Conservation (phyloP, 2,329 filamentous ascomycete genomes). For the Colletotrichum sojae region DNA sequence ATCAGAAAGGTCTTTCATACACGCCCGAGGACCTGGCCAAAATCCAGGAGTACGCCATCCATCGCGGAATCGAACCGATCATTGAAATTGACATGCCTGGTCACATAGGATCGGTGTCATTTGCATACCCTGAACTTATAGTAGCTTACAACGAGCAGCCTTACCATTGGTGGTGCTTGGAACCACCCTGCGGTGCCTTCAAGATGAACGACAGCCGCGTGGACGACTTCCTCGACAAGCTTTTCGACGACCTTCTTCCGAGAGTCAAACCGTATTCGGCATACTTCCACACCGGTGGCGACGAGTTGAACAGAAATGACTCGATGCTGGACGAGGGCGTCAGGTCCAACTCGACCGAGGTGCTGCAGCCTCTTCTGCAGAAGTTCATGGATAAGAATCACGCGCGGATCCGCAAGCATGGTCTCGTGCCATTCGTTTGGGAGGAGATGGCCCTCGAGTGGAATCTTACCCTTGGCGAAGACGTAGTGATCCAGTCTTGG, state of each 20-base stretch:
- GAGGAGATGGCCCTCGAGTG: slow-evolving; percentile 87
- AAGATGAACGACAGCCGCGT: slow-evolving; percentile 82
- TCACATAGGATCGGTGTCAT: slow-evolving; percentile 78
- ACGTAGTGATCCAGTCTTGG: slow-evolving; percentile 87
- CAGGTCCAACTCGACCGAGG: slow-evolving; percentile 71
- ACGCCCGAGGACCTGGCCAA: slow-evolving; percentile 72
- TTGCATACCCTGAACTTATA: slow-evolving; percentile 79
- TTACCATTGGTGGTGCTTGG: slow-evolving; percentile 71
- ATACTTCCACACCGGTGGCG: slow-evolving; percentile 90
- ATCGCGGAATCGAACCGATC: slow-evolving; percentile 79
- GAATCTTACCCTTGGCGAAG: slow-evolving; percentile 79
- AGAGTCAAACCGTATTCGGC: slow-evolving; percentile 77
- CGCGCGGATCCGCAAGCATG: slow-evolving; percentile 71
- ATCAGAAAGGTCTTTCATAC: slow-evolving; percentile 77
- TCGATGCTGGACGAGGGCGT: slow-evolving; percentile 83
- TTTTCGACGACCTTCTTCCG: slow-evolving; percentile 84
- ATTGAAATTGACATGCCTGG: slow-evolving; percentile 87
- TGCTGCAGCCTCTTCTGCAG: slow-evolving; percentile 83
- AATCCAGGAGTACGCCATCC: slow-evolving; percentile 79
- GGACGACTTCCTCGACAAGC: slow-evolving; percentile 77
- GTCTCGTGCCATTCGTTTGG: slow-evolving; percentile 85
- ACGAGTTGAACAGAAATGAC: slow-evolving; percentile 85
- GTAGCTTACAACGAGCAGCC: slow-evolving; percentile 72
- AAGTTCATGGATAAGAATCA: slow-evolving; percentile 81
- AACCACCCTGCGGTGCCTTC: slow-evolving; percentile 78